These are phyloP conservation scores for Sarcodon aspratus DNA, from an alignment of 768 basidiomycete genomes.

Conservation along the genomic window DNA sequence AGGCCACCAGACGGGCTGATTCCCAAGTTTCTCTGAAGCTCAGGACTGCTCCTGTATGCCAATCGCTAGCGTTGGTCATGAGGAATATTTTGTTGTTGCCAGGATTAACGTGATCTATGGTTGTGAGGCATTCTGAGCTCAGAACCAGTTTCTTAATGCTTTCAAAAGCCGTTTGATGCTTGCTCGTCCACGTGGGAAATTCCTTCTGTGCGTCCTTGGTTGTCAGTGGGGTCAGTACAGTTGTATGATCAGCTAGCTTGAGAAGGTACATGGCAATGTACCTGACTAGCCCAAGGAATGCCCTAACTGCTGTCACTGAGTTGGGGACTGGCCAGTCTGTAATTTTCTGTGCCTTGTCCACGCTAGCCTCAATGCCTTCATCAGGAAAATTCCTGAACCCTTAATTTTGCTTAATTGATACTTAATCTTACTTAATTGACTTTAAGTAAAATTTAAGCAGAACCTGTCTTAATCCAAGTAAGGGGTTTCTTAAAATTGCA, in stretches of 20 bases:
- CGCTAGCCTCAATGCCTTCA: too few species aligned
- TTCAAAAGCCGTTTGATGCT: constrained; percentile 24
- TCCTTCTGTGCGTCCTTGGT: constrained; percentile 13
- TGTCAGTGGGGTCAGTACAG: constrained; percentile 10
- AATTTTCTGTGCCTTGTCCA: constrained; percentile 16
- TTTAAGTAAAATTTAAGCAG: too few species aligned
- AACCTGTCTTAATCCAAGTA: too few species aligned
- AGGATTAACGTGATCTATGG: constrained; percentile 20
- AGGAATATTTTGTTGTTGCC: constrained; percentile 22
- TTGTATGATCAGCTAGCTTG: constrained; percentile 8
- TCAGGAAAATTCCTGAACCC: too few species aligned
- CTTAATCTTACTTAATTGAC: too few species aligned
- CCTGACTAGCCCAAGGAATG: constrained; percentile 11
- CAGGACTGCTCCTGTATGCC: constrained; percentile 18
- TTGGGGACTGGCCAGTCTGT: constrained; percentile 20
- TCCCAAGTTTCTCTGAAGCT: constrained; percentile 19
- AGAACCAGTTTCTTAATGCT: constrained; percentile 19
- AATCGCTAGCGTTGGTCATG: constrained; percentile 20
- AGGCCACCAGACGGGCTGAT: constrained; percentile 19
- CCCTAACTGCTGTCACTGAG: constrained; percentile 7
- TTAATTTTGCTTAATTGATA: too few species aligned
- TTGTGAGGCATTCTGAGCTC: constrained; percentile 16
- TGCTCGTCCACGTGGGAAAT: constrained; percentile 18
- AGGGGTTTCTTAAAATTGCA: too few species aligned
- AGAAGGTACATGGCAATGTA: constrained; percentile 12